phyloP scores from a whole-genome alignment of 768 basidiomycete species.

The Pleurotus pulmonarius region DNA sequence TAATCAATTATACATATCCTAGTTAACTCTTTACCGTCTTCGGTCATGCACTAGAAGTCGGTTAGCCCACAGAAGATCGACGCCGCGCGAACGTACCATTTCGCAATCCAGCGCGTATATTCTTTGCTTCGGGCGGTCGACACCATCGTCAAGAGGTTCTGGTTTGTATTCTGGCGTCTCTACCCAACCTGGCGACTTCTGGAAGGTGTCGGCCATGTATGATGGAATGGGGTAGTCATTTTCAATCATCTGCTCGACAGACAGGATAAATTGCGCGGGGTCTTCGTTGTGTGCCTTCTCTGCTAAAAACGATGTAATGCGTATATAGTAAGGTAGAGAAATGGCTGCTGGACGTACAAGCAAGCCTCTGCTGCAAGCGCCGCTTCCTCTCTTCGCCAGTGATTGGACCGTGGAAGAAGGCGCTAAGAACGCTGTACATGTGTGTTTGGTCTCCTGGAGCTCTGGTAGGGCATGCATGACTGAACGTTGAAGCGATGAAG shows the following conservation, averaged over 20 bases:
- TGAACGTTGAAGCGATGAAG: slow-evolving; percentile 78
- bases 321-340: background rate
- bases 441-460: slow-evolving; percentile 85
- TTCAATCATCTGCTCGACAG: slow-evolving; percentile 85
- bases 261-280: slow-evolving; percentile 69
- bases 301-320: slow-evolving; percentile 30
- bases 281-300: slow-evolving; percentile 59
- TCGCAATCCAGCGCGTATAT: slow-evolving; percentile 94
- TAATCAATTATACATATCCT: slow-evolving; percentile 84
- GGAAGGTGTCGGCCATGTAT: slow-evolving; percentile 72
- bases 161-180: slow-evolving; percentile 59
- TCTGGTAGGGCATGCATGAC: slow-evolving; percentile 89
- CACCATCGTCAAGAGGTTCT: background rate
- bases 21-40: slow-evolving; percentile 86
- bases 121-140: slow-evolving; percentile 24
- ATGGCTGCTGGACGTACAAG: slow-evolving; percentile 26
- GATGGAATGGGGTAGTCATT: slow-evolving; percentile 91
- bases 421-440: slow-evolving; percentile 82
- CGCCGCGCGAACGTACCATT: slow-evolving; percentile 65
- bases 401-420: slow-evolving; percentile 80
- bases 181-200: slow-evolving; percentile 70
- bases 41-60: slow-evolving; percentile 69
- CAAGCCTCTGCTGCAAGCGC: slow-evolving; percentile 38
- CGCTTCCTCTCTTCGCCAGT: slow-evolving; percentile 77
- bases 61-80: background rate